Evolutionary conservation across 768 basidiomycete species (phyloP).

Genomic region (Russula sp.): DNA sequence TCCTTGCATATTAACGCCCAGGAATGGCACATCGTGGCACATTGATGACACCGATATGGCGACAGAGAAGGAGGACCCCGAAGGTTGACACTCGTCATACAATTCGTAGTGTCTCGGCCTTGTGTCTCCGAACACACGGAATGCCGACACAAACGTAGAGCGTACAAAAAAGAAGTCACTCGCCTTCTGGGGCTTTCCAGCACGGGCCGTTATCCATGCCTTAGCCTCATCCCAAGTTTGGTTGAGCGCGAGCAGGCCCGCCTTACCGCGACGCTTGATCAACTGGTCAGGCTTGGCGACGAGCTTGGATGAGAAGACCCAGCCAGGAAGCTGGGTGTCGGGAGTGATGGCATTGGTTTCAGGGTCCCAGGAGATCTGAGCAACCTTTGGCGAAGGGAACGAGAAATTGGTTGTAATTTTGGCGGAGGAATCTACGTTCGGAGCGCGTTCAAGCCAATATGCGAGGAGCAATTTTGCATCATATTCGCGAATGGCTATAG

Average conservation of each 20-base stretch:
- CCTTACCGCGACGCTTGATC: constrained; percentile 99
- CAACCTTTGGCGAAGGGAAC: constrained; percentile 70
- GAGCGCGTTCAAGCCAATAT: constrained; percentile 94
- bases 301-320: constrained; percentile 84
- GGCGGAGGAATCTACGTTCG: constrained; percentile 66
- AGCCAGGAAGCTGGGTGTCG: constrained; percentile 62
- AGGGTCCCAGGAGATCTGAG: constrained; percentile 85
- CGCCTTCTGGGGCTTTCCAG: constrained; percentile 91
- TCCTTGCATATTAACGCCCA: constrained; percentile 12
- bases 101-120: constrained; percentile 16
- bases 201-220: constrained; percentile 81
- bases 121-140: constrained; percentile 1
- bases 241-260: constrained; percentile 91
- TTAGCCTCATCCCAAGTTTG: constrained; percentile 87
- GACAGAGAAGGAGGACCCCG: constrained; percentile 1
- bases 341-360: constrained; percentile 58
- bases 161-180: constrained; percentile 30
- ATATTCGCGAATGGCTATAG: constrained; percentile 87
- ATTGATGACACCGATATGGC: constrained; percentile 16
- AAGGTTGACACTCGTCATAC: background rate
- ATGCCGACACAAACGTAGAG: constrained; percentile 6
- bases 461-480: constrained; percentile 97
- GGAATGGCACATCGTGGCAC: background rate
- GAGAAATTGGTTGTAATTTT: constrained; percentile 54
- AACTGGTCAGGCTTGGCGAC: constrained; percentile 98